Percentiles rank a stretch among this genome's conserved stretches.
Evolutionary conservation across 495 filamentous ascomycete species (phyloP).

Genomic region (Aspergillus kassunensis): DNA sequence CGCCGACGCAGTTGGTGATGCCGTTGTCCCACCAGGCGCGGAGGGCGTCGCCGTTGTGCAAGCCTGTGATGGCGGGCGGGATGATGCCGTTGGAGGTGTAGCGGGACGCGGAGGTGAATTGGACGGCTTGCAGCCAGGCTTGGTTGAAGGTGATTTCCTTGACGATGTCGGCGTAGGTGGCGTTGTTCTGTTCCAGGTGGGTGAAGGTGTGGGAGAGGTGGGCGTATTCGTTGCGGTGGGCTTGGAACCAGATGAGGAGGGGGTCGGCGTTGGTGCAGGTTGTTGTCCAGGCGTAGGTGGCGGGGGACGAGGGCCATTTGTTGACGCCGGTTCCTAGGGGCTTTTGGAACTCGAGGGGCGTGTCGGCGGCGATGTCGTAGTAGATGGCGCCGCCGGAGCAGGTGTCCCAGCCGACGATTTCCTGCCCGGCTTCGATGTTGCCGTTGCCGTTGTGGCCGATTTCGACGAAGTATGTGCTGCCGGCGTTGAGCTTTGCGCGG

Average conservation of each 20-base stretch:
- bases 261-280: conserved; percentile 46
- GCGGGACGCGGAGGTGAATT: conserved; percentile 35
- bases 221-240: conserved; percentile 48
- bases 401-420: conserved; percentile 22
- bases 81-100: conserved; percentile 54
- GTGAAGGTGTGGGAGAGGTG: conserved; percentile 62
- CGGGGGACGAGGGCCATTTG: conserved; percentile 49
- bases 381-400: conserved; percentile 38
- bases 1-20: conserved; percentile 57
- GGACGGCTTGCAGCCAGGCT: conserved; percentile 52
- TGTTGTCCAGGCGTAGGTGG: conserved; percentile 44
- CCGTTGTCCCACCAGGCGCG: conserved; percentile 56
- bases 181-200: conserved; percentile 56
- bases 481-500: conserved; percentile 50
- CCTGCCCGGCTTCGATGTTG: conserved; percentile 45
- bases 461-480: conserved; percentile 54
- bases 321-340: conserved; percentile 53
- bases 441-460: conserved; percentile 61
- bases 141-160: conserved; percentile 60
- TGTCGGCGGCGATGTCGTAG: conserved; percentile 37
- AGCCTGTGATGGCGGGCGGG: conserved; percentile 60
- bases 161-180: conserved; percentile 53
- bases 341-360: conserved; percentile 53
- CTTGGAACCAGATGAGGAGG: conserved; percentile 49
- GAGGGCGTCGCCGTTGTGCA: conserved; percentile 62